Base-by-base conservation (phyloP, 352 stramenopile genomes). In the Phytopythium montanum region DNA sequence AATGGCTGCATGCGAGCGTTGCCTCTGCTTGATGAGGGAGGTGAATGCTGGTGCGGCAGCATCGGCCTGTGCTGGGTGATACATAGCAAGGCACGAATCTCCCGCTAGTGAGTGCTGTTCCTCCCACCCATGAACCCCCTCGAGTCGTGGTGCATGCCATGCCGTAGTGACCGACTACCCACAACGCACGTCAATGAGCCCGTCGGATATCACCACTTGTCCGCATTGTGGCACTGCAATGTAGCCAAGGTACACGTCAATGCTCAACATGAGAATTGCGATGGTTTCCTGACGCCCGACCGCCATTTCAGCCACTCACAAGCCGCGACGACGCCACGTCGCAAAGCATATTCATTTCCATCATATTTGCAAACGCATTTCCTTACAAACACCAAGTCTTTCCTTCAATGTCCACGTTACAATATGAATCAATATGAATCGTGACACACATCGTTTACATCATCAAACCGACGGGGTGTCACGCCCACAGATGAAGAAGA, bases 401-500 rank as follows among this genome's bases (percentile, higher is more conserved):
- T 48, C 28, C 41, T 48, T 48, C n/a, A n/a, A n/a, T n/a, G n/a
- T n/a, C n/a, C n/a, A n/a, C n/a, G n/a, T 48, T 28, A 26, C 9
- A 23, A 21, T 19, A 3, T 46, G 25, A 46, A 46, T n/a, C n/a
- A n/a, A 46, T 46, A 46, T 5, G 41, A 29, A 23, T 14, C 36
- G 36, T 42, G 14, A 42, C 36, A 16, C 36, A 21, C n/a, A n/a
- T 23, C 8, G n/a, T 46, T 46, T 46, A 46, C 41, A 21, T 44
- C 38, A 44, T 46, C 41, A 49, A 14, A 14, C 5, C 6, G 41
- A 26, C 19, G 41, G 41, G 41, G 41, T 16, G 41, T 48, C 41
- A 48, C n/a, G 41, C 41, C 21, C 42, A 49, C 42, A 49, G n/a
- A 49, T 18, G 2, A n/a, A 45, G n/a, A 49, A 49, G 42, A 49